Evolutionary conservation across 306 rosid species (phyloP).

Genomic region (Astragalus glycyphyllos): DNA sequence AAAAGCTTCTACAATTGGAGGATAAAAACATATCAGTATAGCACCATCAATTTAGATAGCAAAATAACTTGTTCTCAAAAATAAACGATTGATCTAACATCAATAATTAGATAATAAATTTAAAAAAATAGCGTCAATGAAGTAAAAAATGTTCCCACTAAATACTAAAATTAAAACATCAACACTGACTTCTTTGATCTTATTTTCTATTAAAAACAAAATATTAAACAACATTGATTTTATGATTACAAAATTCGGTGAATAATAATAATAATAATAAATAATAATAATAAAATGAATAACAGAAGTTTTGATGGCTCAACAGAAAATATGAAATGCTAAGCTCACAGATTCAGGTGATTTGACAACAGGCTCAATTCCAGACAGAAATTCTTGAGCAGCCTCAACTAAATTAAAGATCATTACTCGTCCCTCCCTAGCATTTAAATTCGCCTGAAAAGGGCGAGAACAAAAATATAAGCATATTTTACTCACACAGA

Average conservation of each 20-base stretch:
- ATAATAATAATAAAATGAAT: slow-evolving; percentile 15
- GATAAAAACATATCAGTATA: slow-evolving; percentile 40
- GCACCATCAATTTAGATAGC: slow-evolving; percentile 34
- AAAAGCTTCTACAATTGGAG: slow-evolving; percentile 55
- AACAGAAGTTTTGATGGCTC: slow-evolving; percentile 20
- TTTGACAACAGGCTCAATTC: slow-evolving; percentile 68
- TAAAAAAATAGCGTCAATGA: slow-evolving; percentile 27
- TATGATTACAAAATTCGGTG: not conserved
- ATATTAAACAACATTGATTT: slow-evolving; percentile 17
- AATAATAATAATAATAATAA: not conserved
- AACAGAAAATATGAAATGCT: slow-evolving; percentile 27
- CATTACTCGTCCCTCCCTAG: slow-evolving; percentile 96
- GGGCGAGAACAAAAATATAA: slow-evolving; percentile 30
- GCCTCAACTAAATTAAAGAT: slow-evolving; percentile 96
- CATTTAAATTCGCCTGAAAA: slow-evolving; percentile 80
- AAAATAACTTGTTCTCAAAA: slow-evolving; percentile 28
- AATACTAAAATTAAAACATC: slow-evolving; percentile 30
- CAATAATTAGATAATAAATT: slow-evolving; percentile 32
- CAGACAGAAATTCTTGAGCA: slow-evolving; percentile 93
- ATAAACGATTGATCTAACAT: slow-evolving; percentile 23
- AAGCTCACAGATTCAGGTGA: slow-evolving; percentile 64
- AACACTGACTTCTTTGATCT: slow-evolving; percentile 30
- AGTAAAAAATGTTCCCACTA: slow-evolving; percentile 6
- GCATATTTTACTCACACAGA: slow-evolving; percentile 7
- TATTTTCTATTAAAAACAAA: slow-evolving; percentile 34